phyloP scores from a whole-genome alignment of 768 basidiomycete genomes.

The Russula griseocarnosa region DNA sequence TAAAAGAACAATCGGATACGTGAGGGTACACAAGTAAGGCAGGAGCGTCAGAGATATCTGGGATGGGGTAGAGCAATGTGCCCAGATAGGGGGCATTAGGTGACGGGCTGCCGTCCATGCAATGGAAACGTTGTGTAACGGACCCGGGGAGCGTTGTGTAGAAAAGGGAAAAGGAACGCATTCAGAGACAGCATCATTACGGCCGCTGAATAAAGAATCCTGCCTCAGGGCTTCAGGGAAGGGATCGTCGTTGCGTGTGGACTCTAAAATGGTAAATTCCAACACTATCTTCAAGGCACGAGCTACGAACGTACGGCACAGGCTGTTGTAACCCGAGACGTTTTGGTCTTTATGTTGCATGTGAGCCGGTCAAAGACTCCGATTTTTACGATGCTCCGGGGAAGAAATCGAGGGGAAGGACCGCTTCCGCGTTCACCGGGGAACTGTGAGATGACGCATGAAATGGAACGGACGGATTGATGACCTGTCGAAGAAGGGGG shows the following conservation, averaged over 20 bases:
- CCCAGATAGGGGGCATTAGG: constrained; percentile 20
- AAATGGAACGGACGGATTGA: constrained; percentile 3
- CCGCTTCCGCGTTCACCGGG: constrained; percentile 22
- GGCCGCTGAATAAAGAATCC: constrained; percentile 22
- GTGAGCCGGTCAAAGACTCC: constrained; percentile 29
- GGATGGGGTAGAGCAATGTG: constrained; percentile 5
- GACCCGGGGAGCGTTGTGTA: constrained; percentile 17
- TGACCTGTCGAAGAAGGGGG: constrained; percentile 10
- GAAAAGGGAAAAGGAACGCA: background rate
- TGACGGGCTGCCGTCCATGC: background rate
- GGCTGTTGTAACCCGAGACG: background rate
- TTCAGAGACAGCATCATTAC: constrained; percentile 18
- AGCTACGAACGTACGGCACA: constrained; percentile 28
- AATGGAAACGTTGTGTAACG: constrained; percentile 14
- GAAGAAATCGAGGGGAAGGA: constrained; percentile 29
- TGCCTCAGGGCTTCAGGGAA: constrained; percentile 2
- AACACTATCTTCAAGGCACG: constrained; percentile 30
- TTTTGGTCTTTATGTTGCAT: constrained; percentile 17
- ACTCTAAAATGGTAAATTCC: constrained; percentile 28
- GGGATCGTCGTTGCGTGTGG: constrained; percentile 28
- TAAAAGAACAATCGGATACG: constrained; percentile 13
- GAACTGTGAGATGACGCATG: constrained; percentile 3
- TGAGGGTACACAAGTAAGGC: background rate
- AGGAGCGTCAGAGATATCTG: constrained; percentile 13
- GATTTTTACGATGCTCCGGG: constrained; percentile 28